These are phyloP conservation scores for Fragaria ananassa DNA, from an alignment of 306 rosid species.

Conservation along the genomic window DNA sequence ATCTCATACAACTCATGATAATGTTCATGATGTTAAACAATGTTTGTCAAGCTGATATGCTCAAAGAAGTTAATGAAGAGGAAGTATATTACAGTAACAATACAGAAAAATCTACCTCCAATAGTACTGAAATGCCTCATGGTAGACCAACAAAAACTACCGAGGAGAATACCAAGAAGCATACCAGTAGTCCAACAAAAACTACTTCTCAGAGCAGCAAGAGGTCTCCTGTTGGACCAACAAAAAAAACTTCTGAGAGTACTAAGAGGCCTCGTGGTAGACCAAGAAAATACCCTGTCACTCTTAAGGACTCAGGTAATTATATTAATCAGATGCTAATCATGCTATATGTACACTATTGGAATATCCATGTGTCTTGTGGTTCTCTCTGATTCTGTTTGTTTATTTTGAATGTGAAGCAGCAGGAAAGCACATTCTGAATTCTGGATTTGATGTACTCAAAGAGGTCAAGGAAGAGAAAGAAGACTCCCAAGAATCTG, in stretches of 20 bases:
- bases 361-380: not conserved
- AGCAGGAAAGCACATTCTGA: not conserved
- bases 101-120: too few species aligned
- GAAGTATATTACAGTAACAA: not conserved
- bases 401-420: not conserved
- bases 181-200: too few species aligned
- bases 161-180: too few species aligned
- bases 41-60: not conserved
- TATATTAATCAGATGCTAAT: not conserved
- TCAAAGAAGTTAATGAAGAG: not conserved
- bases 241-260: not conserved
- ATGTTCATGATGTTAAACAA: not conserved
- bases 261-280: not conserved
- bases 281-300: constrained; percentile 15
- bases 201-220: not conserved
- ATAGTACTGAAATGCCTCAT: too few species aligned
- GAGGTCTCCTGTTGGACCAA: constrained; percentile 8
- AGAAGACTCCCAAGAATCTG: not conserved
- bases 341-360: not conserved
- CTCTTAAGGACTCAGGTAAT: constrained; percentile 11
- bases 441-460: not conserved
- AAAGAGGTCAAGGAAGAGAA: not conserved
- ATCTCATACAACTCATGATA: not conserved
- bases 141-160: too few species aligned
- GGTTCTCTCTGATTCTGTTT: not conserved